Percentiles rank a stretch among this genome's conserved stretches.
phyloP scores from a whole-genome alignment of 257 asterid species.

The Rauvolfia tetraphylla region DNA sequence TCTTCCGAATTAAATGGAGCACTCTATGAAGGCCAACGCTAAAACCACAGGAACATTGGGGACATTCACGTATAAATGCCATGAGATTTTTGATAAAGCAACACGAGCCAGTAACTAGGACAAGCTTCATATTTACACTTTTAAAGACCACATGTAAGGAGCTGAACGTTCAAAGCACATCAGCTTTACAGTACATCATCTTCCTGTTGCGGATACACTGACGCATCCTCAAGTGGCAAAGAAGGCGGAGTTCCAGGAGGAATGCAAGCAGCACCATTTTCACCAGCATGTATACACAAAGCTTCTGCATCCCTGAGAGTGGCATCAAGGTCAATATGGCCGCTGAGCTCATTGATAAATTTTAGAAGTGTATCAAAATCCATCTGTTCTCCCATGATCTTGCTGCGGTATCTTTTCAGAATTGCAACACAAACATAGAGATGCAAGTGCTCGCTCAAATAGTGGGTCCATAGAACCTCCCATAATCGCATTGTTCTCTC shows the following conservation, averaged over 20 bases:
- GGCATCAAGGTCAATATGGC: slow-evolving; percentile 75
- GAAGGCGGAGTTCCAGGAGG: slow-evolving; percentile 99
- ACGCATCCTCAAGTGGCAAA: slow-evolving; percentile 65
- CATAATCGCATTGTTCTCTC: slow-evolving; percentile 75
- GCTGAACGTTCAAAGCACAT: background rate
- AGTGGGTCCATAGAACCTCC: slow-evolving; percentile 95
- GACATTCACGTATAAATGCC: background rate
- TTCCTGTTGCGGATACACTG: slow-evolving; percentile 61
- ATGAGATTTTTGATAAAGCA: background rate
- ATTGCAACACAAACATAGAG: slow-evolving; percentile 79
- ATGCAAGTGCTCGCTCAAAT: slow-evolving; percentile 86
- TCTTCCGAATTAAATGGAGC: background rate
- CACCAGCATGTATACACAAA: slow-evolving; percentile 86
- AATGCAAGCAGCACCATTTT: slow-evolving; percentile 81
- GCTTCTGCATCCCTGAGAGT: slow-evolving; percentile 94
- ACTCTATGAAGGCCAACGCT: background rate
- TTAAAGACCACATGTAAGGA: background rate
- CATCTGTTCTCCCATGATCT: slow-evolving; percentile 89
- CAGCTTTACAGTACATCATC: slow-evolving; percentile 59
- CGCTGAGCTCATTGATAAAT: slow-evolving; percentile 88
- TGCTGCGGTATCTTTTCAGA: slow-evolving; percentile 66
- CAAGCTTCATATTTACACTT: background rate
- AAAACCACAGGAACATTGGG: background rate
- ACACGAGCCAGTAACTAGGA: background rate
- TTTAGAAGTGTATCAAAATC: slow-evolving; percentile 91